Evolutionary conservation across 768 basidiomycete genomes (phyloP), one percentile per base, ranked within the genome.

Genomic region (Fomitopsis pulvina): DNA sequence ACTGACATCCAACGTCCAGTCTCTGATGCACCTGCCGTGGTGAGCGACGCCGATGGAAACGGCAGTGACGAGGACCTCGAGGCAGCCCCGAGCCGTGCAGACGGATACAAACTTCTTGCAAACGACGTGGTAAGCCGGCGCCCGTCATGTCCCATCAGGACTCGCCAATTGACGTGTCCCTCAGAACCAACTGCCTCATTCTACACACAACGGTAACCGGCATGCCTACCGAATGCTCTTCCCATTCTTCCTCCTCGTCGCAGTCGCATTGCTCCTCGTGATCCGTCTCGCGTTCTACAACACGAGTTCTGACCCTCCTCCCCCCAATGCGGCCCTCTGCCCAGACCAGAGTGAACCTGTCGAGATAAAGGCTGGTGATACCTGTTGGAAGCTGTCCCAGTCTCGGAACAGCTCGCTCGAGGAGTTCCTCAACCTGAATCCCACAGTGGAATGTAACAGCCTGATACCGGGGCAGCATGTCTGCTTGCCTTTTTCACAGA

Each of bases 231-330:
- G 78, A 21, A 74, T 80, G 0, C 71, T 87, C 6, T 81, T 83
- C 58, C 84, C 84, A 6, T 87, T 85, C 69, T 82, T 85, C 70
- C 79, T 87, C 50, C 74, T 85, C 43, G 74, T 85, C 38, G 78
- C 76, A 10, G 82, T 80, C 47, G 52, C 79, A 18, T 72, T 87
- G 34, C 71, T 87, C 11, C 74, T 85, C 47, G 65, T 83, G 52
- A 85, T 80, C 78, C 78, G 82, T 10, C 71, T 85, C 40, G 68
- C 80, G 14, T 55, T 77, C 29, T 52, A 51, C 20, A 26, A 48
- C 20, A 45, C 50, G 3, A 70, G 69, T 5, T 74, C 74, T 2
- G 63, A 64, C 7, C 68, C 79, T 40, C 60, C 61, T 2, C 64
- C 66, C 8, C 60, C 73, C 4, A 44, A 48, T 20, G 18, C 8